Conservation (phyloP, 202 grass and related monocot species). For the Panicum hallii region DNA sequence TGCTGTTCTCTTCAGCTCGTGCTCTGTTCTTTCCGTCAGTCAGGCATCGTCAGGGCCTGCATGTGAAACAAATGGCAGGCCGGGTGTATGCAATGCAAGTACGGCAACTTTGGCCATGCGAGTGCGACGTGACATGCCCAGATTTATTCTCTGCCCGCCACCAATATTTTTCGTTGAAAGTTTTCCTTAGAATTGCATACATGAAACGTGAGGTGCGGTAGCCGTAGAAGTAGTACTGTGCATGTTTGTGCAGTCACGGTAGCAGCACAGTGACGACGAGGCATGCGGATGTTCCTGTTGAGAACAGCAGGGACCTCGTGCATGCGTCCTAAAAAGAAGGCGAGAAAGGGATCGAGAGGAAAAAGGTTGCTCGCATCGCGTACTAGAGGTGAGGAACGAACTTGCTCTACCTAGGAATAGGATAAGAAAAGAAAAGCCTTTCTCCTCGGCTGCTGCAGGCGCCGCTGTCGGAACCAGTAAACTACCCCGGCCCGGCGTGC, state of each 20-base stretch:
- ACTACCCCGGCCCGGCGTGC: not conserved
- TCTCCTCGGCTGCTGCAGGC: not conserved
- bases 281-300: slow-evolving; percentile 24
- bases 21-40: not conserved
- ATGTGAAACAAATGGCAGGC: not conserved
- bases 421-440: not conserved
- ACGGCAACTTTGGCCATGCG: slow-evolving; percentile 35
- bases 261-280: not conserved
- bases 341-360: not conserved
- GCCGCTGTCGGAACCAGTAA: slow-evolving; percentile 27
- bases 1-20: not conserved
- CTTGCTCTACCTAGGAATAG: not conserved
- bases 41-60: not conserved
- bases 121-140: slow-evolving; percentile 38
- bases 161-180: not conserved
- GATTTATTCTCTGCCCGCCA: slow-evolving; percentile 38
- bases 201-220: no score
- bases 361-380: not conserved
- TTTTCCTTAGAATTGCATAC: not conserved
- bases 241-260: not conserved
- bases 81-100: slow-evolving; percentile 24
- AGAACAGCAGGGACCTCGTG: slow-evolving; percentile 23
- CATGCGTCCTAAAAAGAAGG: slow-evolving; percentile 47
- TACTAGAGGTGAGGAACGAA: no score
- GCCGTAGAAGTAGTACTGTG: not conserved